phyloP scores from a whole-genome alignment of 2,329 filamentous ascomycete species.

The Alternaria alternata region DNA sequence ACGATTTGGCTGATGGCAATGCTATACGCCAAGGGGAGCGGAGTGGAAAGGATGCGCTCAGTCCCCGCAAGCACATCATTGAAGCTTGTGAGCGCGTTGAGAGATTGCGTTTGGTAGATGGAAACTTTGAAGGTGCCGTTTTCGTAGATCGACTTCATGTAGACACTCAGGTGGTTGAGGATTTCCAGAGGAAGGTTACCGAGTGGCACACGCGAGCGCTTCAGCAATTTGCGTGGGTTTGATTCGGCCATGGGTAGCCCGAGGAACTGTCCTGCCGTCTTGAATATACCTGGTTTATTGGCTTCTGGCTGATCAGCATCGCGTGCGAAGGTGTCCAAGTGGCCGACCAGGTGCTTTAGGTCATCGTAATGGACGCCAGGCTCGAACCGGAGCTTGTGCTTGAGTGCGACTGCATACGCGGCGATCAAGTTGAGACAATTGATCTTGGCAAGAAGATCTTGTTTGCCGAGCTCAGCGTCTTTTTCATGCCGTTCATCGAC shows the following conservation, averaged over 20 bases:
- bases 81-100: constrained; percentile 68
- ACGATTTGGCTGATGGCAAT: constrained; percentile 82
- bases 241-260: constrained; percentile 77
- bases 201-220: constrained; percentile 72
- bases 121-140: constrained; percentile 62
- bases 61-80: constrained; percentile 76
- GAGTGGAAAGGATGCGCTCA: constrained; percentile 81
- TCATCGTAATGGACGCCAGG: constrained; percentile 80
- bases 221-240: constrained; percentile 79
- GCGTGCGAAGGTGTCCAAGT: constrained; percentile 78
- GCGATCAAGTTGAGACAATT: constrained; percentile 74
- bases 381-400: constrained; percentile 84
- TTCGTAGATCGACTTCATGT: constrained; percentile 68
- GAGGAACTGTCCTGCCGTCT: constrained; percentile 73
- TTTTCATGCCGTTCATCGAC: constrained; percentile 63
- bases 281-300: constrained; percentile 53
- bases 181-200: constrained; percentile 85
- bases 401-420: constrained; percentile 77
- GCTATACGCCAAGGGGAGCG: constrained; percentile 81
- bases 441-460: constrained; percentile 74
- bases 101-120: constrained; percentile 67
- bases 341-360: constrained; percentile 71
- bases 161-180: constrained; percentile 72
- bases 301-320: constrained; percentile 52
- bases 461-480: constrained; percentile 62